A percentile compares a stretch with the other conserved stretches of the same genome.
Evolutionary conservation across 148 eudicot genomes (phyloP).

Genomic region (Nepenthes gracilis): DNA sequence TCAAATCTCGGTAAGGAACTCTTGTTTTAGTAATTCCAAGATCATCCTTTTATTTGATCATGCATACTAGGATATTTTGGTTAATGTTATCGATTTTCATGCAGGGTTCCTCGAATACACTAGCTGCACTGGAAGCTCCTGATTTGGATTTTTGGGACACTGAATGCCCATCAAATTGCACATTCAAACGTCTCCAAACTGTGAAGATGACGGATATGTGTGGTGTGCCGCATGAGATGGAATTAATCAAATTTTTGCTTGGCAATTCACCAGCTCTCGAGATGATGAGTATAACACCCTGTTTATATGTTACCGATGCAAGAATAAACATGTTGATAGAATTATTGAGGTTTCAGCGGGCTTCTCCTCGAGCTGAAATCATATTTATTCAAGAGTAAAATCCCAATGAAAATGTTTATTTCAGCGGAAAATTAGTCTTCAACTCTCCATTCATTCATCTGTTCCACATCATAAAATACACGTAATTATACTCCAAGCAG

Average conservation of each 20-base stretch:
- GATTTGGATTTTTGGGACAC: constrained; percentile 60
- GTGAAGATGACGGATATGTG: constrained; percentile 67
- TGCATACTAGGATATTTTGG: not conserved
- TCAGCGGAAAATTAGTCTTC: not conserved
- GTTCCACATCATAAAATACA: not conserved
- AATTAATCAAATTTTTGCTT: constrained; percentile 55
- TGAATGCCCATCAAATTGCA: constrained; percentile 37
- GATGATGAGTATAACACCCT: constrained; percentile 49
- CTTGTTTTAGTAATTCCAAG: constrained; percentile 4
- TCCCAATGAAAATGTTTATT: no score
- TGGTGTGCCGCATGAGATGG: constrained; percentile 79
- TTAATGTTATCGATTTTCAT: constrained; percentile 1
- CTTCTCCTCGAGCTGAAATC: constrained; percentile 72
- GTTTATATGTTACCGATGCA: constrained; percentile 40
- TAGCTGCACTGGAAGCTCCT: constrained; percentile 28
- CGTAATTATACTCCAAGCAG: no score
- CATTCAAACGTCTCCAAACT: constrained; percentile 38
- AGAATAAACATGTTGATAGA: constrained; percentile 50
- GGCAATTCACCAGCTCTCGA: constrained; percentile 54
- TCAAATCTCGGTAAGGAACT: constrained; percentile 67
- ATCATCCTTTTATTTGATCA: not conserved
- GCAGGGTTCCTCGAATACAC: constrained; percentile 70
- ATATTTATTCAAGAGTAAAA: constrained; percentile 38
- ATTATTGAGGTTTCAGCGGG: constrained; percentile 66
- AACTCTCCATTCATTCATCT: not conserved